Evolutionary conservation across 129 eudicot genomes (phyloP).

Genomic region (Rutidosis leptorrhynchoides): DNA sequence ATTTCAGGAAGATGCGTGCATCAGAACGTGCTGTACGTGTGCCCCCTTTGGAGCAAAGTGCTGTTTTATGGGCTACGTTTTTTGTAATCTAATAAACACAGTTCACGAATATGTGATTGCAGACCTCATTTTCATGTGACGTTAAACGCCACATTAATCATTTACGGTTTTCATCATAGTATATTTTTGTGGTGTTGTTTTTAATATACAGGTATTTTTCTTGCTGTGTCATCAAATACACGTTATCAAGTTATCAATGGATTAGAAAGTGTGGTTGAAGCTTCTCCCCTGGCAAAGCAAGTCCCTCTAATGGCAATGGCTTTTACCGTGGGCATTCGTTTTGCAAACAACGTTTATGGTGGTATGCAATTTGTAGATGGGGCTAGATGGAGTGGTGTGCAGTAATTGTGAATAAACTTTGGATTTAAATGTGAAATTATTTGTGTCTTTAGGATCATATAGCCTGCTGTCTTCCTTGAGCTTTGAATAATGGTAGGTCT

Average conservation of each 20-base stretch:
- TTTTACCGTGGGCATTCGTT: slow-evolving; percentile 86
- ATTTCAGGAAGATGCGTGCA: slow-evolving; percentile 64
- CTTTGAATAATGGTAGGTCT: too few relatives aligned
- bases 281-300: slow-evolving; percentile 70
- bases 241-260: slow-evolving; percentile 94
- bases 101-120: neutral
- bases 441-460: neutral
- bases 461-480: neutral
- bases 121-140: neutral
- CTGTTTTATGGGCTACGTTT: slow-evolving; percentile 90
- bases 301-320: slow-evolving; percentile 86
- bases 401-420: slow-evolving; percentile 32
- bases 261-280: slow-evolving; percentile 71
- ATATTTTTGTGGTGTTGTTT: neutral
- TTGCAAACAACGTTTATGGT: slow-evolving; percentile 90
- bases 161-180: neutral
- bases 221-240: slow-evolving; percentile 84
- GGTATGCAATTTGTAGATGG: slow-evolving; percentile 99
- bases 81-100: neutral
- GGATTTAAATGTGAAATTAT: slow-evolving; percentile 13
- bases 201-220: slow-evolving; percentile 69
- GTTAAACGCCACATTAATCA: neutral
- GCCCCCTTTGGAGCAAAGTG: slow-evolving; percentile 86
- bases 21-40: slow-evolving; percentile 82
- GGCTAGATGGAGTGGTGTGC: slow-evolving; percentile 95